Conservation (phyloP, 345 rosid species). For the Gossypium herbaceum region DNA sequence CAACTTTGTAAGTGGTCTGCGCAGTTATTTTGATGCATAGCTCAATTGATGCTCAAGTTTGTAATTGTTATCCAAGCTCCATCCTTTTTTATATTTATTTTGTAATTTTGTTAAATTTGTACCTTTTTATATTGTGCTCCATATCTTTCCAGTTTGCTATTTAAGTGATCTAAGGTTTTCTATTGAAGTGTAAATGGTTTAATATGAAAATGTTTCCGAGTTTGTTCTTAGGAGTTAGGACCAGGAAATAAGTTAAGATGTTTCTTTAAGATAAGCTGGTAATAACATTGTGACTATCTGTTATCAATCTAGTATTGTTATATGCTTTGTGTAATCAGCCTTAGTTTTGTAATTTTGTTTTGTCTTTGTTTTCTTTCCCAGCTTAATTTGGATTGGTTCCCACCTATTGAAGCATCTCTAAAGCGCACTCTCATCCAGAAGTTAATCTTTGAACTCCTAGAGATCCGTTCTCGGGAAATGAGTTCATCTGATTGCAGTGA, state of each 20-base stretch:
- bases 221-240: constrained; percentile 8
- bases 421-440: constrained; percentile 85
- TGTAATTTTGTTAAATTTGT: background rate
- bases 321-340: constrained; percentile 6
- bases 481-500: constrained; percentile 31
- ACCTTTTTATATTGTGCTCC: background rate
- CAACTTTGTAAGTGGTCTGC: constrained; percentile 70
- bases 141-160: background rate
- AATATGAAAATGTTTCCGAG: background rate
- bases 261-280: background rate
- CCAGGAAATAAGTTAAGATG: background rate
- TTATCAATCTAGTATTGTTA: constrained; percentile 10
- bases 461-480: constrained; percentile 40
- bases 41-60: background rate
- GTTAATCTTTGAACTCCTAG: constrained; percentile 67
- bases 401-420: constrained; percentile 80
- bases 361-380: constrained; percentile 29
- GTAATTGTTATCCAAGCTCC: background rate
- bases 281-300: background rate
- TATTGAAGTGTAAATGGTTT: background rate
- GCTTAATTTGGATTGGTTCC: constrained; percentile 88
- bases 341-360: constrained; percentile 10
- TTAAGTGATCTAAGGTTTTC: constrained; percentile 3
- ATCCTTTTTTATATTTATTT: background rate
- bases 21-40: background rate